These are phyloP conservation scores for Daldinia bambusicola DNA, from an alignment of 495 filamentous ascomycete species.

Conservation along the genomic window DNA sequence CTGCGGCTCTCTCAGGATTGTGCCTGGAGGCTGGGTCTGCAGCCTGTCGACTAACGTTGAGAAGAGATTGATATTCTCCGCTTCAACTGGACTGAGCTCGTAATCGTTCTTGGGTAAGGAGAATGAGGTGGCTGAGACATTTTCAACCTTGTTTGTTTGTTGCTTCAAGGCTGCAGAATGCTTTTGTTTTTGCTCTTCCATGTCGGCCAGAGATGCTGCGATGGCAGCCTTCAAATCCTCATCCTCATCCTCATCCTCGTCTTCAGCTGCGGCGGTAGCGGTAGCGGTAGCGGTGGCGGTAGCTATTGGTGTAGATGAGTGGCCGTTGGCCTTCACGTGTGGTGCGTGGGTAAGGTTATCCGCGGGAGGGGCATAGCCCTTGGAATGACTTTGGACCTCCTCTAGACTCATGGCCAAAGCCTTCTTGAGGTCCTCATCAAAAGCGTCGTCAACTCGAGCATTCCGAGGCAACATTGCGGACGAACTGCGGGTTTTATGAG, in stretches of 20 bases:
- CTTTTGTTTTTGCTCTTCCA: slow-evolving; percentile 97
- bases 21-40: slow-evolving; percentile 94
- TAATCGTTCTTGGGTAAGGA: slow-evolving; percentile 85
- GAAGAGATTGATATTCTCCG: slow-evolving; percentile 97
- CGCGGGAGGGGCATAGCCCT: slow-evolving; percentile 55
- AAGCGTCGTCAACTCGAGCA: slow-evolving; percentile 82
- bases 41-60: slow-evolving; percentile 92
- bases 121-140: slow-evolving; percentile 53
- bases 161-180: slow-evolving; percentile 84
- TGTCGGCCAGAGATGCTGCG: slow-evolving; percentile 93
- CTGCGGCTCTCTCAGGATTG: slow-evolving; percentile 92
- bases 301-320: slow-evolving; percentile 44
- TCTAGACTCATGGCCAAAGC: slow-evolving; percentile 97
- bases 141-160: slow-evolving; percentile 62
- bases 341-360: slow-evolving; percentile 47
- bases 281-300: slow-evolving; percentile 55
- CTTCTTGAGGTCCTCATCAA: slow-evolving; percentile 93
- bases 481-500: slow-evolving; percentile 53
- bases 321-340: slow-evolving; percentile 54
- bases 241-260: slow-evolving; percentile 90
- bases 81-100: slow-evolving; percentile 92
- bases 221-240: slow-evolving; percentile 95
- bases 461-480: slow-evolving; percentile 86
- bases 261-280: too few species aligned
- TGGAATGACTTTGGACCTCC: slow-evolving; percentile 76